These are phyloP conservation scores for Buxus sempervirens DNA, from an alignment of 164 flowering plant genomes.

Conservation along the genomic window DNA sequence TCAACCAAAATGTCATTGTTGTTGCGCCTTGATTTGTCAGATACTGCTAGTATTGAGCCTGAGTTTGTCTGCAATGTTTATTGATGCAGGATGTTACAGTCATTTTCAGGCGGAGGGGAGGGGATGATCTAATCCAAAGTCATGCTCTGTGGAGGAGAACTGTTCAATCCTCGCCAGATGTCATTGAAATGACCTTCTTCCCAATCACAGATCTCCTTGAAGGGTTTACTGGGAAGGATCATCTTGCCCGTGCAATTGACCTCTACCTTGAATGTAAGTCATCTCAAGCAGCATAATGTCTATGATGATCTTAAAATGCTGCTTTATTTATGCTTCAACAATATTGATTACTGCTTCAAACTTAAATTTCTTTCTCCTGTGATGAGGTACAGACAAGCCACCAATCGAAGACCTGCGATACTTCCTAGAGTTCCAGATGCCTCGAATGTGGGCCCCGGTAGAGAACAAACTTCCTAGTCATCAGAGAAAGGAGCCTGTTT, in stretches of 20 bases:
- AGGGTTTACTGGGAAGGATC: conserved; percentile 56
- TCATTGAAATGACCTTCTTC: conserved; percentile 68
- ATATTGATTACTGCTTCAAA: too few relatives aligned
- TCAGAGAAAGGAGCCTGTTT: conserved; percentile 16
- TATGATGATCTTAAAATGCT: neutral
- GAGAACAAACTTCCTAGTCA: conserved; percentile 33
- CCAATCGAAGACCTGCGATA: conserved; percentile 33
- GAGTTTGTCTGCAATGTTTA: conserved; percentile 6
- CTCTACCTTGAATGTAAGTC: conserved; percentile 73
- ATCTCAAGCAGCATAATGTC: neutral
- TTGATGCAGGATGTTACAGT: conserved; percentile 74
- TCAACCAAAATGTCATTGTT: neutral
- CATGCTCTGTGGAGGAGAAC: conserved; percentile 65
- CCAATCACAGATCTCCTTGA: conserved; percentile 66
- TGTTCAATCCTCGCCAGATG: conserved; percentile 65
- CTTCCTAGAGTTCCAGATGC: conserved; percentile 38
- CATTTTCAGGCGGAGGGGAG: conserved; percentile 82
- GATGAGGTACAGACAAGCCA: conserved; percentile 28
- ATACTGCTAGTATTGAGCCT: conserved; percentile 3
- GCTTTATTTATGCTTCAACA: too few relatives aligned
- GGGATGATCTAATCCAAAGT: conserved; percentile 74
- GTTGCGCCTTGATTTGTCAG: conserved; percentile 3
- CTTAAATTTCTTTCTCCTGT: neutral
- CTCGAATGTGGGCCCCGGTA: conserved; percentile 40
- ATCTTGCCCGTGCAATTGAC: conserved; percentile 57